Evolutionary conservation across 495 filamentous ascomycete species (phyloP), one percentile per base, ranked within the genome.

Genomic region (Talaromyces proteolyticus): DNA sequence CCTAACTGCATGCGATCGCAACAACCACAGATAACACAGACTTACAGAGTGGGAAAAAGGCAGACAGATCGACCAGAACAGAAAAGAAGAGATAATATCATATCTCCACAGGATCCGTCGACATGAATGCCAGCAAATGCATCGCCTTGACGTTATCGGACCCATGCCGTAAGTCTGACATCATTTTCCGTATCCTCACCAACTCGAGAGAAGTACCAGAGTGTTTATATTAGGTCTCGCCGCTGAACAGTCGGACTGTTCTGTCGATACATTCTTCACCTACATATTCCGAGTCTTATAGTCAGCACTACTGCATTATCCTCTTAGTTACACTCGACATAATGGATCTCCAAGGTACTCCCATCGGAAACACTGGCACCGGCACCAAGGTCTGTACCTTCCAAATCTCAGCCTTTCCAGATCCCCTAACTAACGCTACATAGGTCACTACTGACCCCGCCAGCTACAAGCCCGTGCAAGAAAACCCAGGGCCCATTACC

Each of bases 401-500:
- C 39, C 38, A 16, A 23, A 29, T 22, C 42, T 42, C 18, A 50
- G 17, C 18, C 17, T 29, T 12, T 25, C 2, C 23, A 19, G 19
- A 3, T 25, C 26, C 23, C 41, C 26, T 12, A 41, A 22, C n/a
- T 5, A 25, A 14, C 8, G 14, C 12, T 20, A 44, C 22, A 6
- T 40, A 70, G 67, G 61, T 71, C 52, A 75, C 70, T 49, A 78
- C 57, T 42, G 80, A 85, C 59, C 74, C 76, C 36, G 55, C 76
- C 50, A 55, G 58, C 26, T 50, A 61, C 16, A 65, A 73, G 37
- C 66, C 70, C 44, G 73, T 72, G 37, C 47, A 63, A 14, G 83
- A 87, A 61, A 63, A 70, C 21, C 60, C 80, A 16, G 82, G 83
- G 50, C 64, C 77, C 39, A 60, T 86, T 11, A 63, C 78, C 24